Conservation (phyloP, 2,329 filamentous ascomycete genomes). For the Chaetoscypha palmicola region DNA sequence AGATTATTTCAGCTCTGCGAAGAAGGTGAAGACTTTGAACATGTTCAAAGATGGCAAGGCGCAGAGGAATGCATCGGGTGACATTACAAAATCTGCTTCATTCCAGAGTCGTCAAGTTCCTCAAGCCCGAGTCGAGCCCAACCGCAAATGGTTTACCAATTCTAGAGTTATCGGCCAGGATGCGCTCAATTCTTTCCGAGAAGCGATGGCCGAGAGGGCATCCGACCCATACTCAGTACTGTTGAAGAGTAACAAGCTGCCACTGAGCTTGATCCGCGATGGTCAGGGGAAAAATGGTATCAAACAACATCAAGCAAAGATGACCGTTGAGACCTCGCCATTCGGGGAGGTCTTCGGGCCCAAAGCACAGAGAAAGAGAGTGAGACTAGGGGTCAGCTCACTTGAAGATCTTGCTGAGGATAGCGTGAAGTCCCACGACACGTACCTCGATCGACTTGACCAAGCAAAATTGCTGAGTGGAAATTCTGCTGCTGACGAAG, state of each 20-base stretch:
- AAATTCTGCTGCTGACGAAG: slow-evolving; percentile 48
- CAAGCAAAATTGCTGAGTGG: slow-evolving; percentile 72
- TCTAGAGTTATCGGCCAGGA: slow-evolving; percentile 86
- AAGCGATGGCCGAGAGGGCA: slow-evolving; percentile 84
- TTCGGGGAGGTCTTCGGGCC: slow-evolving; percentile 88
- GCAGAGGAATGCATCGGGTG: slow-evolving; percentile 72
- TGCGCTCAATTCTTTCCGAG: slow-evolving; percentile 76
- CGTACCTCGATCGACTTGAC: slow-evolving; percentile 73
- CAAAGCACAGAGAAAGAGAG: slow-evolving; percentile 86
- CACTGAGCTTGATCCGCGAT: slow-evolving; percentile 88
- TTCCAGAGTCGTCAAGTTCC: slow-evolving; percentile 81
- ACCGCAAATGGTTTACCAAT: slow-evolving; percentile 97
- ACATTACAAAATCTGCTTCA: slow-evolving; percentile 75
- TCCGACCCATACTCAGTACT: slow-evolving; percentile 89
- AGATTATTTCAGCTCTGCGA: slow-evolving; percentile 49
- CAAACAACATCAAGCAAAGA: slow-evolving; percentile 90
- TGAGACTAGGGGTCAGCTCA: slow-evolving; percentile 80
- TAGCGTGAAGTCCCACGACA: slow-evolving; percentile 72
- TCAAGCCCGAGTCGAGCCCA: slow-evolving; percentile 83
- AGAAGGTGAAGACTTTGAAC: slow-evolving; percentile 82
- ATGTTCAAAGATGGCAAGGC: slow-evolving; percentile 86
- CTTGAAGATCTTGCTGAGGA: slow-evolving; percentile 75
- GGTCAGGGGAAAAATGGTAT: slow-evolving; percentile 70
- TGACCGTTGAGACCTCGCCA: slow-evolving; percentile 79
- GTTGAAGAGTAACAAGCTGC: slow-evolving; percentile 95